A percentile compares a stretch with the other conserved stretches of the same genome.
Conservation (phyloP, 495 filamentous ascomycete genomes). For the Oidiodendron maius region DNA sequence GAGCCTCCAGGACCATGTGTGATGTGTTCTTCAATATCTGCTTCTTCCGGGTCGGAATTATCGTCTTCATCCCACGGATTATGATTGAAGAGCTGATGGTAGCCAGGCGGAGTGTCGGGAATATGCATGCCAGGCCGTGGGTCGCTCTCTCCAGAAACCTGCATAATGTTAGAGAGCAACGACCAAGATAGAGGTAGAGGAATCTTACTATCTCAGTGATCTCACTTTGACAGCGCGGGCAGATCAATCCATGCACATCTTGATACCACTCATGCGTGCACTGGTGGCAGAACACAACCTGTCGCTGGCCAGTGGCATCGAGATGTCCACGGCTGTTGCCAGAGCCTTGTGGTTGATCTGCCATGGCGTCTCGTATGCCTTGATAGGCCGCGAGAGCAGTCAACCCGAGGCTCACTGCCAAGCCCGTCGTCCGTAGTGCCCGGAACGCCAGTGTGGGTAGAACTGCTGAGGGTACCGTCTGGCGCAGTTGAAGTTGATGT, state of each 20-base stretch:
- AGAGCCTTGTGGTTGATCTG: constrained; percentile 15
- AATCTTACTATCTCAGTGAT: constrained; percentile 74
- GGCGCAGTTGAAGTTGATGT: not conserved
- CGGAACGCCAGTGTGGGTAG: constrained; percentile 38
- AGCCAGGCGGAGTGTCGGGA: constrained; percentile 32
- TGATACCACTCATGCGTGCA: constrained; percentile 77
- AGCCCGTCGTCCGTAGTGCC: constrained; percentile 38
- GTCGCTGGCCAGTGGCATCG: constrained; percentile 40
- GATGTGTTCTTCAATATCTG: constrained; percentile 41
- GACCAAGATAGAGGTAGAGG: constrained; percentile 1
- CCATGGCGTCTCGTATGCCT: constrained; percentile 34
- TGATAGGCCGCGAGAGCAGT: constrained; percentile 41
- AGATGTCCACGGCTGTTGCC: constrained; percentile 16
- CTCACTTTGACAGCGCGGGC: constrained; percentile 73
- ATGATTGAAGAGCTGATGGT: constrained; percentile 19
- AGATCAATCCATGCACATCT: constrained; percentile 59
- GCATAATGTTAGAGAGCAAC: constrained; percentile 18
- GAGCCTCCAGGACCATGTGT: constrained; percentile 40
- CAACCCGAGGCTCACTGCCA: constrained; percentile 43
- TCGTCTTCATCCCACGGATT: constrained; percentile 35
- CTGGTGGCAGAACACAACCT: constrained; percentile 76
- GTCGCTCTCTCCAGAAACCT: constrained; percentile 37
- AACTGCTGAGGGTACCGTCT: not conserved
- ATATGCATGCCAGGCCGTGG: constrained; percentile 28
- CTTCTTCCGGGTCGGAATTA: constrained; percentile 41